Percentiles rank a stretch among this genome's conserved stretches.
phyloP scores from a whole-genome alignment of 306 rosid species.

The Begonia peltatifolia region DNA sequence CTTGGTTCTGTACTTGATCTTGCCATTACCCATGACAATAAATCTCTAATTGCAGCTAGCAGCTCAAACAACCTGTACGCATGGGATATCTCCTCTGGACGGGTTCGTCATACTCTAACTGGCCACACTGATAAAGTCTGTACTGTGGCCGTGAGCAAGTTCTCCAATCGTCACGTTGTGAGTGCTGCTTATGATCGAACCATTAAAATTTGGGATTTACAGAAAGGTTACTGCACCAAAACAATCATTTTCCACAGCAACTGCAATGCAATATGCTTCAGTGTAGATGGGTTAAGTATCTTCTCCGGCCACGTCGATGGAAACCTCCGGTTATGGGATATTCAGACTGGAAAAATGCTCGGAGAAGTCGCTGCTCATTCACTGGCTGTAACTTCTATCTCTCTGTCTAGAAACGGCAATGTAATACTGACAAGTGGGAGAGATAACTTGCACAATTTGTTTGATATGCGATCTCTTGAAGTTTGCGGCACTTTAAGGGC shows the following conservation, averaged over 20 bases:
- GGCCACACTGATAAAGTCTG: constrained; percentile 96
- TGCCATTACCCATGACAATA: constrained; percentile 69
- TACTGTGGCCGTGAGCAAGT: constrained; percentile 82
- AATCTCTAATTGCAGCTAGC: constrained; percentile 89
- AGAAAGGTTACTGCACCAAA: constrained; percentile 88
- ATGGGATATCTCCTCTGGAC: constrained; percentile 75
- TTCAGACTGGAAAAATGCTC: constrained; percentile 64
- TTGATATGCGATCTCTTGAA: constrained; percentile 76
- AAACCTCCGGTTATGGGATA: constrained; percentile 85
- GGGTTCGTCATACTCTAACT: constrained; percentile 78
- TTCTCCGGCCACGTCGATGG: constrained; percentile 94
- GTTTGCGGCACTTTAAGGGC: constrained; percentile 78
- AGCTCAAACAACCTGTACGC: constrained; percentile 85
- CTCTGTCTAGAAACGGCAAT: constrained; percentile 75
- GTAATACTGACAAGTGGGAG: constrained; percentile 81
- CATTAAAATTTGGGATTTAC: constrained; percentile 88
- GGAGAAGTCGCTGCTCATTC: constrained; percentile 95
- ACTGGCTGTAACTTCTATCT: constrained; percentile 61
- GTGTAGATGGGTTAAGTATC: constrained; percentile 80
- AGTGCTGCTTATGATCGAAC: constrained; percentile 97
- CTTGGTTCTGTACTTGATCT: constrained; percentile 93
- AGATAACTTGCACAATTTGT: constrained; percentile 79
- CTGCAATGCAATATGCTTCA: constrained; percentile 80
- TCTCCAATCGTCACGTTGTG: constrained; percentile 72
- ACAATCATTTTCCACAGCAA: constrained; percentile 70